Evolutionary conservation across 768 basidiomycete genomes (phyloP), one percentile per base, ranked within the genome.

Genomic region (Boletellus emodensis): DNA sequence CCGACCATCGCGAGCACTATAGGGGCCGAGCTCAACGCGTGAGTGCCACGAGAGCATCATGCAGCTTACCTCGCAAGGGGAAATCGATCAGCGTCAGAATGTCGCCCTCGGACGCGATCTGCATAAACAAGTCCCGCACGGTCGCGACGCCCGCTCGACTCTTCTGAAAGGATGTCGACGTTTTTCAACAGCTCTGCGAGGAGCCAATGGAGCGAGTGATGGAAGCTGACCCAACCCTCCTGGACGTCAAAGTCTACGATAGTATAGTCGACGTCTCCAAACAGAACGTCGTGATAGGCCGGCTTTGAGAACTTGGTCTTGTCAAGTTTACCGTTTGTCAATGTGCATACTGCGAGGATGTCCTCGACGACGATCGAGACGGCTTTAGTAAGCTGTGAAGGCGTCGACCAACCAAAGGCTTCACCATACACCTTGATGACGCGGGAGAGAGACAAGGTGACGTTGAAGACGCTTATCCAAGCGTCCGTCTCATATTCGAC

Each of bases 401-500:
- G 68, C 0, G 75, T 75, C 1, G 82, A 75, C 43, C 73, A 72
- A 17, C 76, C 69, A 62, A 86, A 95, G 0, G 89, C 86, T 57
- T 90, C 89, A 6, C 94, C 94, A 53, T 92, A 90, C 1, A 86
- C 85, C 63, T 92, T 90, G 73, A 91, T 90, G 37, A 92, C 83
- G 39, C 92, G 83, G 6, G 89, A 87, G 20, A 98, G 71, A 30
- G 91, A 94, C 9, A 95, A 80, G 6, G 93, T 94, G 18, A 96
- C 87, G 58, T 94, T 94, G 70, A 98, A 98, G 12, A 96, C 91
- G 59, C 86, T 90, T 54, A 96, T 91, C 95, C 94, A 96, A 17
- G 87, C 87, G 58, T 99, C 96, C 28, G 88, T 87, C 72, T 99
- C 96, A 71, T 90, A 99, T 67, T 97, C 95, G 59, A 99, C 82